Base-by-base conservation (phyloP, 176 grass and related monocot genomes). In the Oropetium thomaeum region DNA sequence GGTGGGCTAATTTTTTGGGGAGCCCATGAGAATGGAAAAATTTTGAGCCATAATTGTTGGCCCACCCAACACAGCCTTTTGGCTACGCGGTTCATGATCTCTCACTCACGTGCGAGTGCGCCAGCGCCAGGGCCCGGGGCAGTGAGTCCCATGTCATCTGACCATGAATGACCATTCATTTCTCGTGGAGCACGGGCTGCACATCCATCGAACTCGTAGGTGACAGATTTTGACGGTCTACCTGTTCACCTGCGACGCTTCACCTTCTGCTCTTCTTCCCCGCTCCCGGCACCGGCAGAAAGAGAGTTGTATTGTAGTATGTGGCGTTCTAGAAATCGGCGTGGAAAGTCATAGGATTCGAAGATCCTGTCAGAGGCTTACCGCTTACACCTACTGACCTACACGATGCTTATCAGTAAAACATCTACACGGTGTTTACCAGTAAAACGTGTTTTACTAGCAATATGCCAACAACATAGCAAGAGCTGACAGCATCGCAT, bases 161-260 rank as follows among this genome's bases (percentile, higher is more conserved):
- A 53, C 49, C n/a, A n/a, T n/a, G n/a, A n/a, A 23, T 25, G 53
- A 53, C 63, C 52, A 54, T 66, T 40, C 60, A 34, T 73, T 72
- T 40, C 78, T 77, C 58, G 61, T 73, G 74, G 60, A 22, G 69
- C 74, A 33, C 52, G 37, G n/a, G 11, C 62, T 7, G 62, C 38
- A 39, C 42, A 31, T 47, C 20, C 74, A 54, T 44, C 32, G 11
- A 65, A 34, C 40, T 51, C 67, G 74, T 77, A 65, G 43, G 61
- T 37, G 43, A 87, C 52, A 69, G 74, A 87, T 74, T 69, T 69
- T 71, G 80, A 88, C 86, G 28, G 58, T 13, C 75, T 39, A 83
- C 86, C 86, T 69, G 86, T 74, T 79, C 42, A 38, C 33, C 23
- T 3, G 75, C 32, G 80, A 74, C 86, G 25, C 75, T 74, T 79